These are phyloP conservation scores for Vitellaria paradoxa DNA, from an alignment of 179 eudicot genomes.

Conservation along the genomic window DNA sequence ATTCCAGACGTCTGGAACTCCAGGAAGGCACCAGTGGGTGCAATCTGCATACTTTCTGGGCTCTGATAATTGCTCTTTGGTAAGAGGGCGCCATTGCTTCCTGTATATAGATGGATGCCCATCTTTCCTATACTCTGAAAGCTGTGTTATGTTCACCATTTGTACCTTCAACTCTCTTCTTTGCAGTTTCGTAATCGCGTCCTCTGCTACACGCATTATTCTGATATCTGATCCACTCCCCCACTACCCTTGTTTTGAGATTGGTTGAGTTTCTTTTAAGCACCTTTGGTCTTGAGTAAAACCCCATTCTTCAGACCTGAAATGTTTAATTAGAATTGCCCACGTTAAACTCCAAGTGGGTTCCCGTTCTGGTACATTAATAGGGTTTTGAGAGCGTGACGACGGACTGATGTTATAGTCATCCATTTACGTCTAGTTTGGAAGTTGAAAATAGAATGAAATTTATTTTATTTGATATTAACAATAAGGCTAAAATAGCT, in stretches of 20 bases:
- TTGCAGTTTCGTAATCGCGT: constrained; percentile 36
- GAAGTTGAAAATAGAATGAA: too few species aligned
- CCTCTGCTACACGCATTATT: constrained; percentile 51
- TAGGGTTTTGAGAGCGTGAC: too few species aligned
- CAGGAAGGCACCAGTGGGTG: background rate
- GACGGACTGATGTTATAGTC: too few species aligned
- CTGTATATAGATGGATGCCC: constrained; percentile 56
- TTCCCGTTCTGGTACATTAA: too few species aligned
- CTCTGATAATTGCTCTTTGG: constrained; percentile 51
- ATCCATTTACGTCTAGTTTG: too few species aligned
- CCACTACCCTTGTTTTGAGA: constrained; percentile 47
- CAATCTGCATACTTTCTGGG: constrained; percentile 25
- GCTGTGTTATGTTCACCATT: constrained; percentile 62
- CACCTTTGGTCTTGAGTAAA: constrained; percentile 44
- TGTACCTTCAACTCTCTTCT: constrained; percentile 36
- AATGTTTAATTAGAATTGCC: background rate
- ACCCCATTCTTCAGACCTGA: constrained; percentile 77
- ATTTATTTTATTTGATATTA: too few species aligned
- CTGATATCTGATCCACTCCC: constrained; percentile 62
- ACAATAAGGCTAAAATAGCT: too few species aligned
- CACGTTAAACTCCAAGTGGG: too few species aligned
- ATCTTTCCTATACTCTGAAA: constrained; percentile 72
- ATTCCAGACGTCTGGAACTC: background rate
- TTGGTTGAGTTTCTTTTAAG: constrained; percentile 60
- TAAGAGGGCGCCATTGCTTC: constrained; percentile 26